These are phyloP conservation scores for Pythium phragmiticola DNA, from an alignment of 352 stramenopile species.

Conservation along the genomic window DNA sequence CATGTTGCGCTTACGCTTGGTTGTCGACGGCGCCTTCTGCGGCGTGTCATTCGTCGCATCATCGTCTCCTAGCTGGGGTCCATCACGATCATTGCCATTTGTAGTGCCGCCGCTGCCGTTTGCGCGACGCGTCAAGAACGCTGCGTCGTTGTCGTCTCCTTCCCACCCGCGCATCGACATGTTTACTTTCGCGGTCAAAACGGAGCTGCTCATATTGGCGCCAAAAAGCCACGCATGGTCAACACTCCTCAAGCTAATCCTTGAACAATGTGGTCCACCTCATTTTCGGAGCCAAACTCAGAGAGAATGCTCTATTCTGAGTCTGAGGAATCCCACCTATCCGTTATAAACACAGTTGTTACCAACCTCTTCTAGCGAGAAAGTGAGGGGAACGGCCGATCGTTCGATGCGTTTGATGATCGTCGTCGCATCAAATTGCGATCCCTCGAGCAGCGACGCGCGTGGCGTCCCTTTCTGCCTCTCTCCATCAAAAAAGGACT, in stretches of 20 bases:
- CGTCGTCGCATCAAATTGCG: slow-evolving; percentile 10
- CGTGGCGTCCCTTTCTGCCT: neutral
- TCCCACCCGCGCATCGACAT: slow-evolving; percentile 63
- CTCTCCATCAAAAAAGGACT: neutral
- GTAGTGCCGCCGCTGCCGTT: slow-evolving; percentile 8
- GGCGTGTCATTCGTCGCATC: slow-evolving; percentile 4
- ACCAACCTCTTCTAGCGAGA: neutral
- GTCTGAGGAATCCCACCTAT: no score
- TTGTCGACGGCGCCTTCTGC: slow-evolving; percentile 15
- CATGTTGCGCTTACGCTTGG: slow-evolving; percentile 46
- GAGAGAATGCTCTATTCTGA: neutral
- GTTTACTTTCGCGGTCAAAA: slow-evolving; percentile 2
- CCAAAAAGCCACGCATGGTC: slow-evolving; percentile 22
- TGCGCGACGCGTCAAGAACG: slow-evolving; percentile 28
- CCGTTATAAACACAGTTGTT: neutral
- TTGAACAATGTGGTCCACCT: slow-evolving; percentile 16
- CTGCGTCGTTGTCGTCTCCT: slow-evolving; percentile 43
- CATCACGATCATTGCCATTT: neutral
- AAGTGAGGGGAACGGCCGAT: neutral
- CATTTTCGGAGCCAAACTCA: slow-evolving; percentile 23
- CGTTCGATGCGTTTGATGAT: slow-evolving; percentile 7
- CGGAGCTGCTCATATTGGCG: slow-evolving; percentile 23
- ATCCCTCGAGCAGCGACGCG: slow-evolving; percentile 7
- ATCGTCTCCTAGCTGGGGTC: neutral
- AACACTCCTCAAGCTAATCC: slow-evolving; percentile 6